Conservation (phyloP, 352 stramenopile genomes). For the Phytopythium boreale region DNA sequence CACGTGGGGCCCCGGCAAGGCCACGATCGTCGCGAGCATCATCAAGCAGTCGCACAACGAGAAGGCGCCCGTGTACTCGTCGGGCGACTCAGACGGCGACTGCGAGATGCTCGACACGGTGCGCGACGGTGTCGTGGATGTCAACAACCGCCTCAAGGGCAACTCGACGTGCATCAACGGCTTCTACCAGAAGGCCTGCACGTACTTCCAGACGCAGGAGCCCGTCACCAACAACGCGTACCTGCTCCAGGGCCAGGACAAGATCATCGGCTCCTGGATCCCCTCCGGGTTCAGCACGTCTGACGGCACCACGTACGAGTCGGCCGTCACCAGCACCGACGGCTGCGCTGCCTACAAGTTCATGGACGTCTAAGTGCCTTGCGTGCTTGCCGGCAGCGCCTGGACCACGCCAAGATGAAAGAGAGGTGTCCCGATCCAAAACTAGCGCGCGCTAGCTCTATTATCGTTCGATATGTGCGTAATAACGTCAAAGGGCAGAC, state of each 20-base stretch:
- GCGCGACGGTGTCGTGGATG: constrained; percentile 54
- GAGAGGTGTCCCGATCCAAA: background rate
- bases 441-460: background rate
- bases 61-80: constrained; percentile 45
- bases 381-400: background rate
- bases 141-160: constrained; percentile 62
- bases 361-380: constrained; percentile 18
- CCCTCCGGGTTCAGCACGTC: constrained; percentile 57
- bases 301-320: constrained; percentile 51
- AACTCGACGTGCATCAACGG: constrained; percentile 47
- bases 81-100: constrained; percentile 54
- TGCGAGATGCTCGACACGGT: constrained; percentile 60
- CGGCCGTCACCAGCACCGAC: constrained; percentile 32
- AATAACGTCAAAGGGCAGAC: background rate
- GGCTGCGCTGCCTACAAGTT: constrained; percentile 38
- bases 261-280: constrained; percentile 64
- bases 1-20: constrained; percentile 62
- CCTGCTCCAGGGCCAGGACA: constrained; percentile 61
- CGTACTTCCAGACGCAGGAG: constrained; percentile 40
- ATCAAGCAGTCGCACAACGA: constrained; percentile 44
- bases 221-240: constrained; percentile 44
- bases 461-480: background rate
- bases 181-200: constrained; percentile 61
- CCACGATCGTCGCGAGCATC: constrained; percentile 39
- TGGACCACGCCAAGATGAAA: background rate